A percentile compares a stretch with the other conserved stretches of the same genome.
phyloP scores from a whole-genome alignment of 1,139 yeast species.

The Pichia sp. region DNA sequence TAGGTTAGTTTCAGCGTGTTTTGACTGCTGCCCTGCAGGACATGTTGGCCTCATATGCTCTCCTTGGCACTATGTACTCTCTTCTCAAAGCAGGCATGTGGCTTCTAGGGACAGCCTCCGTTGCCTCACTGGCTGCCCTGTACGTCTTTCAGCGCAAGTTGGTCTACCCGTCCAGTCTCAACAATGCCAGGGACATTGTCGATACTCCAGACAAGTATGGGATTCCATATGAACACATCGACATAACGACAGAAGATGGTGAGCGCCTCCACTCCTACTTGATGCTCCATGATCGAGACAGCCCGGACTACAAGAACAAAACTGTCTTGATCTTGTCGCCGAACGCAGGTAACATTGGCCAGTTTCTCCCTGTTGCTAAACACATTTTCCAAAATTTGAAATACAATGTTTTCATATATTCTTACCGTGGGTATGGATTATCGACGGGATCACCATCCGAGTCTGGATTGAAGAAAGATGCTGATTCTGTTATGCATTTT shows the following conservation, averaged over 20 bases:
- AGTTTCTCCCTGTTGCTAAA: conserved; percentile 75
- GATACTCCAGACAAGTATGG: conserved; percentile 72
- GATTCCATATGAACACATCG: conserved; percentile 60
- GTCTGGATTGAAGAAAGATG: conserved; percentile 74
- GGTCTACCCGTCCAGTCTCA: conserved; percentile 77
- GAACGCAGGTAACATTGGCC: conserved; percentile 96
- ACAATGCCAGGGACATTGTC: conserved; percentile 67
- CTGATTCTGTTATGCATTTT: conserved; percentile 62
- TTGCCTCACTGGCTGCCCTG: conserved; percentile 43
- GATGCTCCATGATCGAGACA: conserved; percentile 39
- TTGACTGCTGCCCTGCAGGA: neutral
- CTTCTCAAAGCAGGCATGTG: conserved; percentile 4
- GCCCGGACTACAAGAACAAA: conserved; percentile 43
- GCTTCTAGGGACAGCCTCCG: conserved; percentile 11
- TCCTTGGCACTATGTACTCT: neutral
- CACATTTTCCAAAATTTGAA: conserved; percentile 58
- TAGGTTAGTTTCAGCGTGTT: neutral
- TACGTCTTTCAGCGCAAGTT: conserved; percentile 62
- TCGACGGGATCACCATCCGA: conserved; percentile 79
- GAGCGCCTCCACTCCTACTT: conserved; percentile 43
- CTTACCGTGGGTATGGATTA: conserved; percentile 88
- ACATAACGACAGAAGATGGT: conserved; percentile 63
- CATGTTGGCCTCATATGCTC: neutral
- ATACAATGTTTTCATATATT: conserved; percentile 76
- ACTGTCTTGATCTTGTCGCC: conserved; percentile 81